Conservation (phyloP, 306 rosid species). For the Dalbergia cultrata region DNA sequence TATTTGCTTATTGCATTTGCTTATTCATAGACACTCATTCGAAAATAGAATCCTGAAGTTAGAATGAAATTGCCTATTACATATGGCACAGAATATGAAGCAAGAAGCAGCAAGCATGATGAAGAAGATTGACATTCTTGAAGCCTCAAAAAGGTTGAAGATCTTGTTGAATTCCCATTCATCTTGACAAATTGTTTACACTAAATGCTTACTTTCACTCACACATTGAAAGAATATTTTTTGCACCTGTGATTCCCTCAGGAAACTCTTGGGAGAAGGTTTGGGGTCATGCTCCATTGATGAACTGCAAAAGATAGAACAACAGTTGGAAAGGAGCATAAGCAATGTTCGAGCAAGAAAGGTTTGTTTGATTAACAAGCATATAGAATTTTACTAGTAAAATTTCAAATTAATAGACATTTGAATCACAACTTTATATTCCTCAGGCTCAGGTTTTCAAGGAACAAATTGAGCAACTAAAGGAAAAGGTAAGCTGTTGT, state of each 20-base stretch:
- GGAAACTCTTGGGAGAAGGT: constrained; percentile 79
- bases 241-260: constrained; percentile 42
- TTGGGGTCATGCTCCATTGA: constrained; percentile 69
- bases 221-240: not conserved
- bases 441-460: constrained; percentile 69
- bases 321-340: constrained; percentile 73
- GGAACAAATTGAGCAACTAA: constrained; percentile 66
- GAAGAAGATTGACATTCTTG: constrained; percentile 78
- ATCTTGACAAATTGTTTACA: not conserved
- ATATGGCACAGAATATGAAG: constrained; percentile 67
- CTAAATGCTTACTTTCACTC: not conserved
- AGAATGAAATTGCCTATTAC: constrained; percentile 23
- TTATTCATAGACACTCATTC: not conserved
- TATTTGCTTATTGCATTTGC: not conserved
- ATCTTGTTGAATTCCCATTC: not conserved
- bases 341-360: constrained; percentile 68
- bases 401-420: not conserved
- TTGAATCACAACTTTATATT: constrained; percentile 5
- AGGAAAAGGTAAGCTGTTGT: constrained; percentile 63
- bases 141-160: constrained; percentile 73
- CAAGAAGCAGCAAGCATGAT: constrained; percentile 69
- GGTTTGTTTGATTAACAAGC: constrained; percentile 49
- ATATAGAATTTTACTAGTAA: not conserved
- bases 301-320: constrained; percentile 73
- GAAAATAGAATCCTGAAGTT: not conserved